Evolutionary conservation across 2,329 filamentous ascomycete species (phyloP), one percentile per base, ranked within the genome.

Genomic region (Davidsoniella neocaledoniae): DNA sequence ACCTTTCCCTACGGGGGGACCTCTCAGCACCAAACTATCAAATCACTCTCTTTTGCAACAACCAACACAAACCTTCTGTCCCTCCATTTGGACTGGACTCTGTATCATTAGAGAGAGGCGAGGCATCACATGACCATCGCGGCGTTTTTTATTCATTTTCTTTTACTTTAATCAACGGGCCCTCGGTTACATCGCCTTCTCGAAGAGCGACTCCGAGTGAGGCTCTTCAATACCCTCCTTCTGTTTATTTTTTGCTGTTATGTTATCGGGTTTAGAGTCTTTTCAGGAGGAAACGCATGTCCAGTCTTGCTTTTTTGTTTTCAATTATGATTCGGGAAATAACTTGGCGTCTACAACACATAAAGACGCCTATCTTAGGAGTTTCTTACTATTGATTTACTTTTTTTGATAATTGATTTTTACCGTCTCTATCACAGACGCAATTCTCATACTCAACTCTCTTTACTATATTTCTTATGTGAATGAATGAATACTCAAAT

Each of bases 261-360:
- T 43, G 25, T 39, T 19, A 19, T 47, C 37, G 39, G 26, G 38
- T 21, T 26, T 10, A 21, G 19, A 21, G 44, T 39, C 21, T 39
- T 45, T 49, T 39, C 44, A 39, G 36, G 36, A 25, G 46, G 47
- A 46, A 46, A 46, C 26, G 46, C 51, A 53, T 53, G 51, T 53
- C 44, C 46, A 53, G 46, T 53, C 51, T 49, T 53, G 51, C 51
- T 53, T 46, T 48, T 43, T 46, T 46, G 41, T 26, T 45, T n/a
- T 51, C 36, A 45, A 46, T 46, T 43, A 40, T 21, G 36, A 33
- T 50, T 33, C 29, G 43, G 37, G 41, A 37, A 36, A 23, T 38
- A 10, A n/a, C 40, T 49, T 39, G 44, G 14, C 40, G 23, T 37
- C 21, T 43, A 41, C 23, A 43, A 14, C 19, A 48, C 40, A 29